These are phyloP conservation scores for Aspergillus campestris DNA, from an alignment of 495 filamentous ascomycete genomes.

Conservation along the genomic window DNA sequence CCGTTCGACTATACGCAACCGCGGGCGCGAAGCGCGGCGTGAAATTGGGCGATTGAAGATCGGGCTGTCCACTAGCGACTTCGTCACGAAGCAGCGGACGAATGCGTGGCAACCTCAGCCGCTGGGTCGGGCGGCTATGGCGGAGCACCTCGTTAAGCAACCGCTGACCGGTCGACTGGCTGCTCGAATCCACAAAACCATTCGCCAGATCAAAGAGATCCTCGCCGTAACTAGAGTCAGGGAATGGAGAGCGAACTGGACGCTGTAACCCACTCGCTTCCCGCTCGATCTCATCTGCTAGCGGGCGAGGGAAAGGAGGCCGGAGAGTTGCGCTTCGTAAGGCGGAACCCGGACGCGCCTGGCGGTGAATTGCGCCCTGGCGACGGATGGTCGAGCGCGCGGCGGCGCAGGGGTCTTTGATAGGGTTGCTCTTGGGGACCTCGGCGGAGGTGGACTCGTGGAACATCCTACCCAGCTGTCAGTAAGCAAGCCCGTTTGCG, in stretches of 20 bases:
- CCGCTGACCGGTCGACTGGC: constrained; percentile 26
- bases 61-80: constrained; percentile 7
- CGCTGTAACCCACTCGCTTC: constrained; percentile 20
- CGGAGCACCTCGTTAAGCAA: constrained; percentile 23
- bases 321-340: constrained; percentile 25
- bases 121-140: constrained; percentile 22
- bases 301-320: constrained; percentile 28
- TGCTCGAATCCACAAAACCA: constrained; percentile 19
- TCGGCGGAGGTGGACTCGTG: constrained; percentile 42
- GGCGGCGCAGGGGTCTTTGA: constrained; percentile 48
- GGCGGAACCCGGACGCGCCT: constrained; percentile 23
- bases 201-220: constrained; percentile 26
- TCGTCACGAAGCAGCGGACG: constrained; percentile 15
- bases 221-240: constrained; percentile 20
- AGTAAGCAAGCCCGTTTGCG: constrained; percentile 9
- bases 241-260: constrained; percentile 23
- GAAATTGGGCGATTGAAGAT: constrained; percentile 17
- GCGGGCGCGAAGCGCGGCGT: constrained; percentile 37
- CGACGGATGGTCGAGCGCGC: constrained; percentile 69
- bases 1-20: no score
- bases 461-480: constrained; percentile 43
- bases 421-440: constrained; percentile 48
- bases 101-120: constrained; percentile 26
- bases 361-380: constrained; percentile 34
- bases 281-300: constrained; percentile 39